Percentiles rank a stretch among this genome's conserved stretches.
Conservation (phyloP, 352 stramenopile genomes). For the Pythium aristosporum region DNA sequence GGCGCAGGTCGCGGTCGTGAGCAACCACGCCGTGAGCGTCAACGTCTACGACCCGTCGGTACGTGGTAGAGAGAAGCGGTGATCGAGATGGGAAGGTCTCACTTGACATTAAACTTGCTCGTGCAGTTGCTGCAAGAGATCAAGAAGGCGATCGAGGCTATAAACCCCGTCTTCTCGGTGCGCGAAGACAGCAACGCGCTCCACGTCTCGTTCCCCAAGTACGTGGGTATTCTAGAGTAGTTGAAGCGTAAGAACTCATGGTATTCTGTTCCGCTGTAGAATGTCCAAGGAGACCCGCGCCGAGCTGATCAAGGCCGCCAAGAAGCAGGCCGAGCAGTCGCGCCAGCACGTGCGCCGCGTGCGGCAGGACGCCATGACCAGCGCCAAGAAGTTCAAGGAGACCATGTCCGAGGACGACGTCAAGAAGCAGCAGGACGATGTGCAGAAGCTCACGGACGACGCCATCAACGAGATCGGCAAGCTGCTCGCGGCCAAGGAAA, state of each 20-base stretch:
- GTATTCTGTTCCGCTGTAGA: slow-evolving; percentile 27
- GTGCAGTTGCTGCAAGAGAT: slow-evolving; percentile 64
- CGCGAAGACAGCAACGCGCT: slow-evolving; percentile 65
- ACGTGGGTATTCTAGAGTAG: slow-evolving; percentile 7
- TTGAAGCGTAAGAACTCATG: not conserved
- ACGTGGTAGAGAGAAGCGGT: slow-evolving; percentile 13
- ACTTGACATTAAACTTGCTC: not conserved
- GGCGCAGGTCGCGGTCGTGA: slow-evolving; percentile 69
- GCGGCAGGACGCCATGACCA: slow-evolving; percentile 83
- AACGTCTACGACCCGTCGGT: slow-evolving; percentile 83
- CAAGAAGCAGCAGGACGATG: slow-evolving; percentile 70
- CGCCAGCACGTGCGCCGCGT: slow-evolving; percentile 83
- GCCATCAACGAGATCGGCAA: slow-evolving; percentile 67
- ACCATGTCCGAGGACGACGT: slow-evolving; percentile 74
- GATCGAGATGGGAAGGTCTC: not conserved
- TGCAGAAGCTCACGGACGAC: slow-evolving; percentile 82
- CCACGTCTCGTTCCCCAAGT: slow-evolving; percentile 84
- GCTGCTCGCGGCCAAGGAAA: slow-evolving; percentile 76
- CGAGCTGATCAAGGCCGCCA: slow-evolving; percentile 73
- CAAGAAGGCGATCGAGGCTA: slow-evolving; percentile 68
- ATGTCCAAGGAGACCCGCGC: slow-evolving; percentile 85
- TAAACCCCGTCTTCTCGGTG: slow-evolving; percentile 76
- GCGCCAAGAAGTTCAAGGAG: slow-evolving; percentile 83
- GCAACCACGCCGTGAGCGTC: slow-evolving; percentile 63
- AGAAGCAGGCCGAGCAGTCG: slow-evolving; percentile 82